These are phyloP conservation scores for Apiotrichum akiyoshidainum DNA, from an alignment of 1,284 basidiomycete species.

Conservation along the genomic window DNA sequence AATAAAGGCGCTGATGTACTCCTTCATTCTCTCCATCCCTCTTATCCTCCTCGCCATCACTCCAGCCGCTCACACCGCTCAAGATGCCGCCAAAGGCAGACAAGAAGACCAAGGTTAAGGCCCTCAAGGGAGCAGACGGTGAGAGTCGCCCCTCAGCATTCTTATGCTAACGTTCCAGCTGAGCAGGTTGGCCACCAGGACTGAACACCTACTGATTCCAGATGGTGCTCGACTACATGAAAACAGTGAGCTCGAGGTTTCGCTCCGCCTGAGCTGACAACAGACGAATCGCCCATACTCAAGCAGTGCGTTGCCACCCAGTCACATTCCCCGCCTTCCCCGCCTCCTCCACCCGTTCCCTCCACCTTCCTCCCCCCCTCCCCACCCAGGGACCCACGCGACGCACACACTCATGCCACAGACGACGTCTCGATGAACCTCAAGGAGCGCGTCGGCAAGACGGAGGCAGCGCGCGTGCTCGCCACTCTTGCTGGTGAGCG, in stretches of 20 bases:
- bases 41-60: conserved; percentile 6
- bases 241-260: conserved; percentile 28
- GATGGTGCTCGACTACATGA: conserved; percentile 48
- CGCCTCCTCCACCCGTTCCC: background rate
- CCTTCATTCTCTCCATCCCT: background rate
- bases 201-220: conserved; percentile 10
- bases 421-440: conserved; percentile 84
- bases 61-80: background rate
- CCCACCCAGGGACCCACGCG: background rate
- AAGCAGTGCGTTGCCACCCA: conserved; percentile 32
- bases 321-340: background rate
- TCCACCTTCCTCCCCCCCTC: background rate
- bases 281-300: conserved; percentile 46
- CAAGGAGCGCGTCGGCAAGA: conserved; percentile 76
- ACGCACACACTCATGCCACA: conserved; percentile 31
- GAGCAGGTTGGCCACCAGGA: conserved; percentile 33
- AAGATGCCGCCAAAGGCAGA: conserved; percentile 63
- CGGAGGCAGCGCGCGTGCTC: conserved; percentile 54
- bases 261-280: background rate
- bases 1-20: background rate
- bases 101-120: conserved; percentile 61
- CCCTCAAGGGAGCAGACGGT: conserved; percentile 50
- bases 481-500: conserved; percentile 62
- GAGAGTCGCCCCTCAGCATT: background rate
- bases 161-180: conserved; percentile 22